A percentile compares a stretch with the other conserved stretches of the same genome.
Evolutionary conservation across 73 alveolate genomes (phyloP).

Genomic region (Diophrys appendiculata): DNA sequence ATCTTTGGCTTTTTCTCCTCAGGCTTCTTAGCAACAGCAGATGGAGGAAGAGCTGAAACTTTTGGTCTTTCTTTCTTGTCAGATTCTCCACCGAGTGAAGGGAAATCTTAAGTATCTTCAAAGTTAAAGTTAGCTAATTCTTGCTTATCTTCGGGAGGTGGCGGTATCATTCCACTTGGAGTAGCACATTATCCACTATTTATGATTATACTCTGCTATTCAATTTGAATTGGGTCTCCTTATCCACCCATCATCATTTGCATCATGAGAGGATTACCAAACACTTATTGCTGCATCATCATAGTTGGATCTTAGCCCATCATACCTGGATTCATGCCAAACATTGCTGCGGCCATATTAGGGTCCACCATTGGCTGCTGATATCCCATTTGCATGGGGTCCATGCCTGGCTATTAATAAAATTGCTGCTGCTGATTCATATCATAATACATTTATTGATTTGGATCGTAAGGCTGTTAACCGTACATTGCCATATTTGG

Average conservation of each 20-base stretch:
- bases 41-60: conserved; percentile 24
- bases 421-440: too few relatives aligned
- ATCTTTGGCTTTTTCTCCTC: conserved; percentile 11
- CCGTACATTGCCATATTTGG: too few relatives aligned
- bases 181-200: not conserved
- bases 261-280: not conserved
- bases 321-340: too few relatives aligned
- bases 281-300: too few relatives aligned
- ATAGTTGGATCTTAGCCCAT: too few relatives aligned
- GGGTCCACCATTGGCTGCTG: too few relatives aligned
- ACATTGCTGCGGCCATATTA: too few relatives aligned
- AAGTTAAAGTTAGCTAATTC: not conserved
- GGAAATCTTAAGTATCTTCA: not conserved
- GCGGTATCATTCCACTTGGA: not conserved
- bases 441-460: too few relatives aligned
- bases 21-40: conserved; percentile 10
- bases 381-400: too few relatives aligned
- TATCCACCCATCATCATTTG: not conserved
- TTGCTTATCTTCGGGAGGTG: not conserved
- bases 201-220: not conserved
- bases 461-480: too few relatives aligned
- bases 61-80: conserved; percentile 21
- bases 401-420: too few relatives aligned
- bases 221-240: not conserved
- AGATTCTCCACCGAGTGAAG: not conserved